Base-by-base conservation (phyloP, 176 grass and related monocot genomes). In the Cocos nucifera region DNA sequence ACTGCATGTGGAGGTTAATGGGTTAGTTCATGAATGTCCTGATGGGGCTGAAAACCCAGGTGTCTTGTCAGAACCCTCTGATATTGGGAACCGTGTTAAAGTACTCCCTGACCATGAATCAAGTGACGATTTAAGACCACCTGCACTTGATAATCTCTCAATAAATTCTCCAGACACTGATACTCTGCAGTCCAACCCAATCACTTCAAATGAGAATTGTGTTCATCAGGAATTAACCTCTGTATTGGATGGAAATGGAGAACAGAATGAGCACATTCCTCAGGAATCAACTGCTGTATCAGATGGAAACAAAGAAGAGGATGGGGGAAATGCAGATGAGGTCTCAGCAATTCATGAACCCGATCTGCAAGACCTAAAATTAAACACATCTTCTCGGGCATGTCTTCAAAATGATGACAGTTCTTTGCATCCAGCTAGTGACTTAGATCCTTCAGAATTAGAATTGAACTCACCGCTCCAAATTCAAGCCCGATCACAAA, bases 301-400 rank as follows among this genome's bases (percentile, higher is more conserved):
- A 17, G 58, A 65, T 22, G 59, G 75, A 54, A 69, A 62, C 16
- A n/a, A 66, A 76, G 27, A 57, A 49, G 71, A 55, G 51, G 75
- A 61, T 62, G 66, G 62, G 26, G 50, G 49, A 57, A 54, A 78
- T 49, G 20, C 35, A 49, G 53, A 51, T 77, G 56, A 64, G 24
- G 57, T 23, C 49, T 71, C 53, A 56, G 65, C 57, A 67, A 58
- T 44, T 21, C 28, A 30, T 67, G 49, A 78, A 71, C 57, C 28
- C 63, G 74, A 57, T 70, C 48, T 17, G 69, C 4, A 75, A 56
- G 69, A 71, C 58, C 21, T 60, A 44, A 79, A 70, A 82, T 89
- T 68, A 15, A 69, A 68, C 58, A 65, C 51, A 0, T 58, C 17
- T 19, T 72, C 75, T 69, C 39, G 32, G 63, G 57, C 50, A 69